These are phyloP conservation scores for Citrullus amarus DNA, from an alignment of 306 rosid species.

Conservation along the genomic window DNA sequence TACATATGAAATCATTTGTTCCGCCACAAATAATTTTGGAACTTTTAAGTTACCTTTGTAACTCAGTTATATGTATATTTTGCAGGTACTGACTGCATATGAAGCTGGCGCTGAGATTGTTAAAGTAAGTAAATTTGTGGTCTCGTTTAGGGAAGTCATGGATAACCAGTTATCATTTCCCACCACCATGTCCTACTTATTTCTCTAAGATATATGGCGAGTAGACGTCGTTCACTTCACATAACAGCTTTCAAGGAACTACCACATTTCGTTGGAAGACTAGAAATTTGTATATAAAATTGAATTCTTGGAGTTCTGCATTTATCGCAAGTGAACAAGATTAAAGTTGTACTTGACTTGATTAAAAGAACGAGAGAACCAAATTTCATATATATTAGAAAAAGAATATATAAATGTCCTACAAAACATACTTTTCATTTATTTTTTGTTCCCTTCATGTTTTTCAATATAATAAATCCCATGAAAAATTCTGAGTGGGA, in stretches of 20 bases:
- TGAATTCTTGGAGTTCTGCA: background rate
- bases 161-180: background rate
- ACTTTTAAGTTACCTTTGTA: background rate
- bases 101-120: constrained; percentile 70
- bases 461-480: background rate
- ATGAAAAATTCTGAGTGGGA: background rate
- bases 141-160: background rate
- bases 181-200: background rate
- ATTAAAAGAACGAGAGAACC: background rate
- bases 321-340: background rate
- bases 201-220: background rate
- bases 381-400: background rate
- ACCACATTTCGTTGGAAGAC: background rate
- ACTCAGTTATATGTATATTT: background rate
- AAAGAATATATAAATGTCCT: background rate
- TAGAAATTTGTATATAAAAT: background rate
- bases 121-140: constrained; percentile 37
- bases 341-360: background rate
- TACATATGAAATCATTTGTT: constrained; percentile 1
- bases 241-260: background rate
- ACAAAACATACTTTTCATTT: background rate
- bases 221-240: background rate
- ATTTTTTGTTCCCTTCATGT: background rate
- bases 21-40: background rate
- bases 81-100: constrained; percentile 62